phyloP scores from a whole-genome alignment of 2,329 filamentous ascomycete genomes.

The Cadophora luteo-olivacea region DNA sequence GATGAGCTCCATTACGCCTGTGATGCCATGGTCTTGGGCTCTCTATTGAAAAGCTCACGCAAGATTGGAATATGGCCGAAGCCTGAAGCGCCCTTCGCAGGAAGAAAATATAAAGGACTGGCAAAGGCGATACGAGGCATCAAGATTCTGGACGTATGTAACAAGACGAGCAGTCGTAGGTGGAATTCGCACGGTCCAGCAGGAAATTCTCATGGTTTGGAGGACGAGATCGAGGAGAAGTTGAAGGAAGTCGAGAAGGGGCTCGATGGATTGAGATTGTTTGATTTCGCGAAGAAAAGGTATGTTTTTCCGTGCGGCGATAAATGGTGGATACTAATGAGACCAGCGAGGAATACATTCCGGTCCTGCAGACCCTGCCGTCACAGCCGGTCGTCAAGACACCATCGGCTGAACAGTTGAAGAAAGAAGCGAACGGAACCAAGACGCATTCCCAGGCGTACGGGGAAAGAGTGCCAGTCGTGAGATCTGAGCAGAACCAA shows the following conservation, averaged over 20 bases:
- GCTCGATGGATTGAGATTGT: slow-evolving; percentile 31
- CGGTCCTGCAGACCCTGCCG: slow-evolving; percentile 5
- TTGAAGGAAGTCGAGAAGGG: slow-evolving; percentile 32
- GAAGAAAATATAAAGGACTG: slow-evolving; percentile 34
- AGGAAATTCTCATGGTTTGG: slow-evolving; percentile 33
- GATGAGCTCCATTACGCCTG: slow-evolving; percentile 34
- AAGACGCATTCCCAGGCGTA: slow-evolving; percentile 7
- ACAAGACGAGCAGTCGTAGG: slow-evolving; percentile 30
- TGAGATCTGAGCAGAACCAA: background rate
- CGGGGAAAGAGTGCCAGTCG: slow-evolving; percentile 1
- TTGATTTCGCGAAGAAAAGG: slow-evolving; percentile 31
- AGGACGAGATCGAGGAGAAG: slow-evolving; percentile 31
- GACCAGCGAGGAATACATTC: slow-evolving; percentile 26
- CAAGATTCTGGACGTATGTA: slow-evolving; percentile 36
- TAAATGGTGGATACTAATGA: background rate
- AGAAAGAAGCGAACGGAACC: slow-evolving; percentile 5
- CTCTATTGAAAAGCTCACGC: slow-evolving; percentile 34
- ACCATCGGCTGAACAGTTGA: background rate
- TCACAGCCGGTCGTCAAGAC: background rate
- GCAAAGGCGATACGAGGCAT: slow-evolving; percentile 33
- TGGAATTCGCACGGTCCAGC: slow-evolving; percentile 32
- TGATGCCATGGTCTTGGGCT: slow-evolving; percentile 39
- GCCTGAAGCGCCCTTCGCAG: slow-evolving; percentile 32
- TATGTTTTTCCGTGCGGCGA: slow-evolving; percentile 6
- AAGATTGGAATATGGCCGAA: slow-evolving; percentile 40